Conservation (phyloP, 2,329 filamentous ascomycete genomes). For the Aspergillus tubingensis region DNA sequence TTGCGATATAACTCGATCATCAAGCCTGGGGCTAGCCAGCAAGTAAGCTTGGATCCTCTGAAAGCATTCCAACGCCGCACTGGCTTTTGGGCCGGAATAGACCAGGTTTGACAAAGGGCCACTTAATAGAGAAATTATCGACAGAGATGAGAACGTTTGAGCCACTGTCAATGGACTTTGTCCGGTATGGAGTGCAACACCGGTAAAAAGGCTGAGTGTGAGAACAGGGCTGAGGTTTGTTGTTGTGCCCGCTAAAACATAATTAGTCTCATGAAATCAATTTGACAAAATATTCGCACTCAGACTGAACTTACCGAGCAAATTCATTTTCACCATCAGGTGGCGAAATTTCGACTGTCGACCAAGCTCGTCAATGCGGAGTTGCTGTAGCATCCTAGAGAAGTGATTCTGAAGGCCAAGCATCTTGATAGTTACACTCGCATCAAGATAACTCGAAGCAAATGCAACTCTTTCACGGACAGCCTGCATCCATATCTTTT, state of each 20-base stretch:
- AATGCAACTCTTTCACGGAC: not conserved
- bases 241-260: not conserved
- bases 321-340: conserved; percentile 1
- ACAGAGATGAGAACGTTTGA: not conserved
- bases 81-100: not conserved
- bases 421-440: not conserved
- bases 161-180: not conserved
- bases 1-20: not conserved
- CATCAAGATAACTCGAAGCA: not conserved
- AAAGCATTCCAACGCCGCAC: not conserved
- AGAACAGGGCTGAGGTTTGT: not conserved
- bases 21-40: not conserved
- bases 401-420: not conserved
- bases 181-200: not conserved
- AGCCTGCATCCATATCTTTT: not conserved
- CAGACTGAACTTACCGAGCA: not conserved
- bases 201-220: not conserved
- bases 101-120: not conserved
- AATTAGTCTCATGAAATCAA: not conserved
- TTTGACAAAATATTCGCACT: not conserved
- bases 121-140: not conserved
- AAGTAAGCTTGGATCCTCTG: not conserved
- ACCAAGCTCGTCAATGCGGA: not conserved
- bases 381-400: not conserved
- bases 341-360: not conserved